phyloP scores from a whole-genome alignment of 75 land plant species.

The Cupressus sempervirens region DNA sequence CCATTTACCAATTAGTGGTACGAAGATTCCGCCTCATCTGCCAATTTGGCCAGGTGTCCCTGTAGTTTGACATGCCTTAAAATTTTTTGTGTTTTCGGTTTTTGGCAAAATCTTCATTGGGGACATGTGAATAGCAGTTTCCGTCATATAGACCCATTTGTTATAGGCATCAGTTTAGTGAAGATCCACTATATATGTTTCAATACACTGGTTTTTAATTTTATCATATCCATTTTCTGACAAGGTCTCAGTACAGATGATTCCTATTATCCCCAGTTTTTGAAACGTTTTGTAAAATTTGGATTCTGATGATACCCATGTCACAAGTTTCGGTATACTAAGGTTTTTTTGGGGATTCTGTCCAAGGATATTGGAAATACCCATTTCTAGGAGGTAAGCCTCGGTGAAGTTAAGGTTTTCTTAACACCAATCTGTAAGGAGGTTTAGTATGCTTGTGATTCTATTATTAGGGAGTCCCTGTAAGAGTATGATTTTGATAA shows the following conservation, averaged over 20 bases:
- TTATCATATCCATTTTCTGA: not conserved
- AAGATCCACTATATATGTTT: not conserved
- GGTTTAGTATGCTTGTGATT: not conserved
- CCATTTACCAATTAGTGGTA: not conserved
- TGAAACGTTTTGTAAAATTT: not conserved
- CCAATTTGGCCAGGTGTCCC: not conserved
- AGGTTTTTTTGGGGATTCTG: not conserved
- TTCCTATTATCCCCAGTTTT: not conserved
- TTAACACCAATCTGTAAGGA: not conserved
- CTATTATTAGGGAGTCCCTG: not conserved
- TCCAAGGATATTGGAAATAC: not conserved
- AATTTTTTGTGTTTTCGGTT: not conserved
- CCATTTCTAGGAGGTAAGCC: no score
- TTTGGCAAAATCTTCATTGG: not conserved
- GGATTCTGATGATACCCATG: not conserved
- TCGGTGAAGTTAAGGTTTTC: not conserved
- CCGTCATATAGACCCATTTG: not conserved
- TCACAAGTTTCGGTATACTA: not conserved
- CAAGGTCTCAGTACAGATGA: not conserved
- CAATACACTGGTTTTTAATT: not conserved
- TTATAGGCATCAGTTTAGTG: not conserved
- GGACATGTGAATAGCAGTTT: not conserved
- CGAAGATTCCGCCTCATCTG: constrained; percentile 3
- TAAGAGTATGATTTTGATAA: not conserved
- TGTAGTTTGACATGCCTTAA: not conserved